Conservation (phyloP, 257 asterid genomes). For the Cinchona pubescens region DNA sequence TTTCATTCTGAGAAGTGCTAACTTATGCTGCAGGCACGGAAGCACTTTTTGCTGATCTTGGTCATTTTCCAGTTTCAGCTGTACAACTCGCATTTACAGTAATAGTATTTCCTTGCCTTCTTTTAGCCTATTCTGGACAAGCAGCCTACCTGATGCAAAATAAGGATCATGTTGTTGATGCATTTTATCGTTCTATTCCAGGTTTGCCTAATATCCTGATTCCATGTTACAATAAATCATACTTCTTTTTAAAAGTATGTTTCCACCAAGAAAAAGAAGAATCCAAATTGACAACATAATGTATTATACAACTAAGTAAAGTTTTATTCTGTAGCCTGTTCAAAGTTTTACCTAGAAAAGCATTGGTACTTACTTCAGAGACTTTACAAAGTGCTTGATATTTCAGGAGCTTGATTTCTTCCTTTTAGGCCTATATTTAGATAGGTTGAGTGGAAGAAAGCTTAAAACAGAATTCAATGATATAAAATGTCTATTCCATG, state of each 20-base stretch:
- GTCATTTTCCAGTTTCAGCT: slow-evolving; percentile 89
- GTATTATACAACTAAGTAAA: neutral
- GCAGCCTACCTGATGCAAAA: slow-evolving; percentile 90
- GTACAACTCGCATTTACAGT: slow-evolving; percentile 90
- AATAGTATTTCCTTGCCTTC: slow-evolving; percentile 93
- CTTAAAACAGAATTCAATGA: neutral
- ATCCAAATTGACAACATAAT: neutral
- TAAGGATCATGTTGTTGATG: slow-evolving; percentile 65
- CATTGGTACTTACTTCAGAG: neutral
- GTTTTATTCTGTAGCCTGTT: neutral
- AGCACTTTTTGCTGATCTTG: slow-evolving; percentile 97
- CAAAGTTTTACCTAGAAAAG: neutral
- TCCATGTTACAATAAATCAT: neutral
- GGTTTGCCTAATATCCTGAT: slow-evolving; percentile 40
- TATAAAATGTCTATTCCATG: neutral
- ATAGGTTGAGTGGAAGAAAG: neutral
- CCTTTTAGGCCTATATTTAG: neutral
- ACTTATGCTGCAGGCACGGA: slow-evolving; percentile 71
- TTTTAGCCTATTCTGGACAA: slow-evolving; percentile 91
- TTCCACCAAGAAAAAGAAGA: neutral
- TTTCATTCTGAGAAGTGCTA: slow-evolving; percentile 16
- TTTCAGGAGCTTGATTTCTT: slow-evolving; percentile 3
- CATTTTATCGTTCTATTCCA: slow-evolving; percentile 96
- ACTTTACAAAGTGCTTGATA: neutral
- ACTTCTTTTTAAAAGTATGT: neutral